These are phyloP conservation scores for Huntiella abstrusa DNA, from an alignment of 2,329 filamentous ascomycete genomes.

Conservation along the genomic window DNA sequence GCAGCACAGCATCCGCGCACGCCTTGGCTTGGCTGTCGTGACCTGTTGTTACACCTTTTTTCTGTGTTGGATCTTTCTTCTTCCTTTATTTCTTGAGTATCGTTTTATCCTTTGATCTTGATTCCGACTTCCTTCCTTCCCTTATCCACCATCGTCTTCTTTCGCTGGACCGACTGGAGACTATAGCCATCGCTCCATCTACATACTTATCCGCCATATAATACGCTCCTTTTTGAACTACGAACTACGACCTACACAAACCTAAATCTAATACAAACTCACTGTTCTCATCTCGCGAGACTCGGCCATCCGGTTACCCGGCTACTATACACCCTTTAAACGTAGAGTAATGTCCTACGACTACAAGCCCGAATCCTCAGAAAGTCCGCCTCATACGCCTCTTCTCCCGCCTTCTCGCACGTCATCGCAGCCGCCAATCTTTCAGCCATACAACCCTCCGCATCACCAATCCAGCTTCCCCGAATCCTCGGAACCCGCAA, in stretches of 20 bases:
- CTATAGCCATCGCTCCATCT: not conserved
- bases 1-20: too few relatives aligned
- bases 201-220: not conserved
- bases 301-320: too few relatives aligned
- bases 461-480: too few relatives aligned
- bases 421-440: not conserved
- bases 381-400: constrained; percentile 8
- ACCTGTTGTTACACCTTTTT: not conserved
- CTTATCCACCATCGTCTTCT: not conserved
- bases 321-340: too few relatives aligned
- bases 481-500: too few relatives aligned
- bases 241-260: not conserved
- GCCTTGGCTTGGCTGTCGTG: too few relatives aligned
- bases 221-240: not conserved
- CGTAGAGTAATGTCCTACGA: constrained; percentile 6
- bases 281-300: too few relatives aligned
- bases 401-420: constrained; percentile 1
- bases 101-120: constrained; percentile 1
- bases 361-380: constrained; percentile 4
- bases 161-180: constrained; percentile 6
- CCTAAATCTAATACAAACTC: not conserved
- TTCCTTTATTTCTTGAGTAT: constrained; percentile 5
- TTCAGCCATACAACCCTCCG: too few relatives aligned
- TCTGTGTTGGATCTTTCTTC: not conserved
- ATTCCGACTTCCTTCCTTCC: not conserved